Percentiles rank a stretch among this genome's conserved stretches.
Conservation (phyloP, 108 stramenopile species). For the Cyclotella atomus region DNA sequence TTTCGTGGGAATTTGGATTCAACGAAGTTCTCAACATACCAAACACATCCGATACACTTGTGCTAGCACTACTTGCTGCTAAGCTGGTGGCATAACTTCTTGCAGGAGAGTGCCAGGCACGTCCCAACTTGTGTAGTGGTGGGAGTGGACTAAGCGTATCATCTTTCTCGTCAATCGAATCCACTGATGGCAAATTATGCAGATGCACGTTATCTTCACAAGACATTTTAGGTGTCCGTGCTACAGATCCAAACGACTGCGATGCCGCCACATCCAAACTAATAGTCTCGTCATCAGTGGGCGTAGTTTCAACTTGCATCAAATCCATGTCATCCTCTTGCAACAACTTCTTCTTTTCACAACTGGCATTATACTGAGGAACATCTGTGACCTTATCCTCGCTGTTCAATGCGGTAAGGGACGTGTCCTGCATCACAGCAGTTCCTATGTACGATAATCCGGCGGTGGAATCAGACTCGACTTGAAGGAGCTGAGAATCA, state of each 20-base stretch:
- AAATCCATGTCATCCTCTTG: neutral
- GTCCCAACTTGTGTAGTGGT: neutral
- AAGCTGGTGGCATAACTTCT: slow-evolving; percentile 2
- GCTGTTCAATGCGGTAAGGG: neutral
- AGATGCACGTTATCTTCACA: neutral
- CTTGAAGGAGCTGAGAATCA: neutral
- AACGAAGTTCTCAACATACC: slow-evolving; percentile 11
- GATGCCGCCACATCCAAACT: neutral
- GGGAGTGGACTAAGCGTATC: slow-evolving; percentile 14
- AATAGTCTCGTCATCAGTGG: slow-evolving; percentile 17
- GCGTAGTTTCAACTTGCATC: slow-evolving; percentile 3
- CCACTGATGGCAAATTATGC: neutral
- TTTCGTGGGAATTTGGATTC: too few relatives aligned
- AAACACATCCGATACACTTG: slow-evolving; percentile 31
- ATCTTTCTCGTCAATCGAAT: neutral
- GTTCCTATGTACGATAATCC: slow-evolving; percentile 4
- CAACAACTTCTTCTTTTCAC: neutral
- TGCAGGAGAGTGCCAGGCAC: neutral
- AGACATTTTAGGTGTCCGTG: too few relatives aligned
- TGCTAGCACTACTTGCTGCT: slow-evolving; percentile 14
- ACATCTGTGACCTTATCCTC: slow-evolving; percentile 2
- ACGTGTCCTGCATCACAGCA: neutral
- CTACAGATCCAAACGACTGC: neutral
- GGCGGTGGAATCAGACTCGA: neutral
- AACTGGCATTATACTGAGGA: neutral